Evolutionary conservation across 345 rosid species (phyloP), one percentile per base, ranked within the genome.

Genomic region (Heritiera fomes): DNA sequence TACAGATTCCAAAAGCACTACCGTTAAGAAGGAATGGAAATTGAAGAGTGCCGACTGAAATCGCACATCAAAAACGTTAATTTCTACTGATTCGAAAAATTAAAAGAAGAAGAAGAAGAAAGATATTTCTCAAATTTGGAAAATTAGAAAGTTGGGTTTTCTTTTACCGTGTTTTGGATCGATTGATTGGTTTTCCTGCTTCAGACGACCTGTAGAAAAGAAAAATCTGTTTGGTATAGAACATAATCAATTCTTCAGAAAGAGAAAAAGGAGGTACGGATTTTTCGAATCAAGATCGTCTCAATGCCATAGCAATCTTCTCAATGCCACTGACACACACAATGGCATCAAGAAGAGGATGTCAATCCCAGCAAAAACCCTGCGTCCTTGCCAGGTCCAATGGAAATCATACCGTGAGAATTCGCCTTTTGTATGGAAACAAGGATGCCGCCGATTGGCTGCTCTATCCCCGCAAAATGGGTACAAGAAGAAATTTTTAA

Each of bases 1-100:
- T 90, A 87, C 98, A 97, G 62, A 92, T 94, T 75, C 91, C 82
- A 97, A 87, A 77, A 97, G 84, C 75, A 94, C 97, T 74, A 93
- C 98, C 70, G 94, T 97, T 63, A 94, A 79, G 78, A 93, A 93
- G 2, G 97, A 97, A 82, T 90, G 96, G 88, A 97, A 97, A 86
- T 97, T 94, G 87, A 97, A 97, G 75, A 94, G 91, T 18, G 98
- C 97, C 71, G 98, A 94, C 97, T 93, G 92, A 59, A 40, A 58
- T 53, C 17, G 47, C 49, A 64, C 49, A 32, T 76, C 18, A 50
- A 70, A 38, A 64, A 63, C 61, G 15, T 50, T 71, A 6, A 73
- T n/a, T 18, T 17, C 13, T 6, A 73, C 46, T 18, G 17, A 28
- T 49, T 62, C 66, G 5, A 52, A 75, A 34, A 78, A 30, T 23